A percentile compares a stretch with the other conserved stretches of the same genome.
Evolutionary conservation across 1,284 basidiomycete genomes (phyloP).

Genomic region (Bondarzewia mesenterica): DNA sequence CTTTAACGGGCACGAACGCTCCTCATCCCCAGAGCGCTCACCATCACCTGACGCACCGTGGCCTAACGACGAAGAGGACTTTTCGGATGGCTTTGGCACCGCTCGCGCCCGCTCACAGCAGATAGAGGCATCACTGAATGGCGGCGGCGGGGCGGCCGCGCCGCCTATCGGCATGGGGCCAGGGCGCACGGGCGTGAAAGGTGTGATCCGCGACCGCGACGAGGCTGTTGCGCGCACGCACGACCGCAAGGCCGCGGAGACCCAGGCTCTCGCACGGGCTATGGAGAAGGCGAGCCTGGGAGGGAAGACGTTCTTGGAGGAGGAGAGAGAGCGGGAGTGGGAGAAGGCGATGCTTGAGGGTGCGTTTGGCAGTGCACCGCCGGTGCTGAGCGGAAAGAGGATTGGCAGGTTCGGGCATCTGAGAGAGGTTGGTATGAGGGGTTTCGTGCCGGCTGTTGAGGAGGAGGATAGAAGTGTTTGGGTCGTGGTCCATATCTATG

Average conservation of each 20-base stretch:
- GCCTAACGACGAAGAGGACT: slow-evolving; percentile 23
- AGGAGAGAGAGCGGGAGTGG: slow-evolving; percentile 35
- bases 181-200: slow-evolving; percentile 77
- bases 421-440: slow-evolving; percentile 69
- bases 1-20: slow-evolving; percentile 42
- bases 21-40: slow-evolving; percentile 43
- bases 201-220: slow-evolving; percentile 69
- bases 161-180: slow-evolving; percentile 74
- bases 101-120: slow-evolving; percentile 16
- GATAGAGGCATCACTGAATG: slow-evolving; percentile 11
- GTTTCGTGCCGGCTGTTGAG: slow-evolving; percentile 72
- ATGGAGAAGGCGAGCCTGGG: slow-evolving; percentile 58
- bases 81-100: slow-evolving; percentile 25
- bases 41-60: slow-evolving; percentile 28
- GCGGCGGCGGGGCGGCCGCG: slow-evolving; percentile 17
- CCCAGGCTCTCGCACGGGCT: slow-evolving; percentile 38
- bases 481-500: slow-evolving; percentile 80
- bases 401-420: slow-evolving; percentile 70
- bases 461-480: slow-evolving; percentile 60
- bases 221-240: slow-evolving; percentile 53
- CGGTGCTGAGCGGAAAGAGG: slow-evolving; percentile 38
- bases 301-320: slow-evolving; percentile 63
- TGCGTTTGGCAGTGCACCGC: slow-evolving; percentile 19
- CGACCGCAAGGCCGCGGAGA: slow-evolving; percentile 38
- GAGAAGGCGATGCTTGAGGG: slow-evolving; percentile 28